Evolutionary conservation across 2,329 filamentous ascomycete species (phyloP).

Genomic region (Trichoderma sp.): DNA sequence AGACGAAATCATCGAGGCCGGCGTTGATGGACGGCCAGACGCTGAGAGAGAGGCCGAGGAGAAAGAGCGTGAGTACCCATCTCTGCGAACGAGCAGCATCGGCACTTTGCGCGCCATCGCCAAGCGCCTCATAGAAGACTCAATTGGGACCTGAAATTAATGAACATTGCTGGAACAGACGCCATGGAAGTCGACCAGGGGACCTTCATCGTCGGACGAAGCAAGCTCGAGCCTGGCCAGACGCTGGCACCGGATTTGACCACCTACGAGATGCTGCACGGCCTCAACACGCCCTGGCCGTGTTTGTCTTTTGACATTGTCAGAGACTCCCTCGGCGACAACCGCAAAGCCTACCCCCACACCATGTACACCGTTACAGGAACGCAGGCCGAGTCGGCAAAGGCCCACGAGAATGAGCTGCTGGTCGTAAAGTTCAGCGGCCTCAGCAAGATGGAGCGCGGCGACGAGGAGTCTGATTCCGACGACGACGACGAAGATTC

Average conservation of each 20-base stretch:
- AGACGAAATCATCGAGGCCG: constrained; percentile 92
- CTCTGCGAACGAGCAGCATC: neutral
- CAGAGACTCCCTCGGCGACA: constrained; percentile 81
- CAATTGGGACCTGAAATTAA: neutral
- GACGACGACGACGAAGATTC: constrained; percentile 75
- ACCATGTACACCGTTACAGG: constrained; percentile 95
- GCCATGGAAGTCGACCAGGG: constrained; percentile 93
- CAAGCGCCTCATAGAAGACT: neutral
- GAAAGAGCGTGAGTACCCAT: constrained; percentile 57
- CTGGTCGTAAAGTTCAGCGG: constrained; percentile 97
- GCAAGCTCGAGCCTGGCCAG: constrained; percentile 88
- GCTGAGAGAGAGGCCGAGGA: constrained; percentile 91
- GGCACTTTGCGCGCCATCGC: neutral
- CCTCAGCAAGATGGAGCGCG: constrained; percentile 81
- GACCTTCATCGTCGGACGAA: constrained; percentile 93
- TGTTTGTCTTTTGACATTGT: constrained; percentile 96
- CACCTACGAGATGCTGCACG: constrained; percentile 98
- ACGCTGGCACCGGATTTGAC: constrained; percentile 87
- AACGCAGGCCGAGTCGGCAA: constrained; percentile 80
- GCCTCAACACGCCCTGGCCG: constrained; percentile 91
- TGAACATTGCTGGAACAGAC: constrained; percentile 46
- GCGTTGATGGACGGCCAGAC: constrained; percentile 89
- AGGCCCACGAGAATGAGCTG: constrained; percentile 85
- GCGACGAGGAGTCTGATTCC: constrained; percentile 66
- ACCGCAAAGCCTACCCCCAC: constrained; percentile 89